Percentiles rank a stretch among this genome's conserved stretches.
phyloP scores from a whole-genome alignment of 2,329 filamentous ascomycete species.

The Zymoseptoria pseudotritici region DNA sequence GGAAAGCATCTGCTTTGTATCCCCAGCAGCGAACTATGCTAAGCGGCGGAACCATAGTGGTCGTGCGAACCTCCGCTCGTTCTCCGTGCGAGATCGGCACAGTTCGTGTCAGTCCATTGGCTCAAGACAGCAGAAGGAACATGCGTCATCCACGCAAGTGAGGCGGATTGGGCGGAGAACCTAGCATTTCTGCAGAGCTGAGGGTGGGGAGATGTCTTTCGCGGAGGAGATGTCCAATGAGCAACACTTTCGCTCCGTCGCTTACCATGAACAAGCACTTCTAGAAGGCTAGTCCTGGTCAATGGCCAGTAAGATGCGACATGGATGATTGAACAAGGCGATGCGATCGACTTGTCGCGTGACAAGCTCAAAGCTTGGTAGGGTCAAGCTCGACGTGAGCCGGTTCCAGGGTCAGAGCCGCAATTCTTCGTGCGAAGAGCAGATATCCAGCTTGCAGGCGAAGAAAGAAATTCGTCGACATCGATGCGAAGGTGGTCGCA shows the following conservation, averaged over 20 bases:
- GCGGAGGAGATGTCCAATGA: neutral
- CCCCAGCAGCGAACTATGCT: neutral
- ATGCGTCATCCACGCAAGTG: neutral
- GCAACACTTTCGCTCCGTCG: neutral
- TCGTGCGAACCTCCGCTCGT: neutral
- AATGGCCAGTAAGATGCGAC: neutral
- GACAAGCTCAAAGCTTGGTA: neutral
- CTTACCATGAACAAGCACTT: neutral
- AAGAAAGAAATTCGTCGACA: neutral
- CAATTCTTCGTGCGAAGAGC: neutral
- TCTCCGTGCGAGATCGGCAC: neutral
- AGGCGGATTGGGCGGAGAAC: neutral
- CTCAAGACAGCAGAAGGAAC: neutral
- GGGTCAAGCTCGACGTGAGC: neutral
- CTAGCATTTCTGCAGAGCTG: neutral
- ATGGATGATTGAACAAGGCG: neutral
- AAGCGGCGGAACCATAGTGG: neutral
- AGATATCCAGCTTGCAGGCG: neutral
- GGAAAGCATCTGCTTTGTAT: neutral
- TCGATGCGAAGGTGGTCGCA: neutral
- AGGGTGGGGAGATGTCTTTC: neutral
- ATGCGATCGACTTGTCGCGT: neutral
- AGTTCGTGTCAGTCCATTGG: neutral
- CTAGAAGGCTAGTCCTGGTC: neutral
- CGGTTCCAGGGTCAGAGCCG: neutral